Base-by-base conservation (phyloP, 768 basidiomycete species). In the Lanmaoa rubissima region DNA sequence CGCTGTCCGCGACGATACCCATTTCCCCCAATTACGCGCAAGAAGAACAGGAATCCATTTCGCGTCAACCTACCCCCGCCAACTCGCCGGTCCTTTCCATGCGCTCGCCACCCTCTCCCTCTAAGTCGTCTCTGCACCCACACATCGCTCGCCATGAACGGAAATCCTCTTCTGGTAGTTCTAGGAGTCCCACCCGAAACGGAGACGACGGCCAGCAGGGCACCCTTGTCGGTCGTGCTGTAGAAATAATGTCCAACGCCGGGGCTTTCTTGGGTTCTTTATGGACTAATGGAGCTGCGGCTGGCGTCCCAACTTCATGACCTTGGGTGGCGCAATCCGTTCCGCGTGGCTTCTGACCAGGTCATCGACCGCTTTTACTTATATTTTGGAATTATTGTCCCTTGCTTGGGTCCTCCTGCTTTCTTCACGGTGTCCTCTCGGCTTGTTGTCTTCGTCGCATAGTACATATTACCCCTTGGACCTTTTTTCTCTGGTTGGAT, bases 161-260 rank as follows among this genome's bases (percentile, higher is more conserved):
- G 47, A 69, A 40, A 43, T 10, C 50, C n/a, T 60, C 65, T 8
- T 56, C 58, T 4, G 58, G 62, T 21, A 48, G 52, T 24, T 66
- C 66, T 32, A 59, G 59, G 24, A 72, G 70, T 54, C 70, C 70
- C 21, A 57, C 49, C 5, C 65, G 70, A 62, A 45, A 54, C 36
- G 61, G 56, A 43, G 69, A 66, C 38, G 64, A 69, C 17, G 67
- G 71, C 39, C 70, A 69, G 58, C 69, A 67, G 21, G 78, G 75
- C 5, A 80, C 76, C 38, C 72, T 87, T 21, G 81, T 82, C 24
- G 80, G 82, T 16, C 76, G 82, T 47, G 85, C 92, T 24, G 89
- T 86, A 19, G 90, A 88, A 51, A 89, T 94, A 40, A 88, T 94
- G 55, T 86, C 83, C 43, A 85, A 81, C 50, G 92, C 92, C 2